Conservation (phyloP, 257 asterid genomes). For the Lycium ferocissimum region DNA sequence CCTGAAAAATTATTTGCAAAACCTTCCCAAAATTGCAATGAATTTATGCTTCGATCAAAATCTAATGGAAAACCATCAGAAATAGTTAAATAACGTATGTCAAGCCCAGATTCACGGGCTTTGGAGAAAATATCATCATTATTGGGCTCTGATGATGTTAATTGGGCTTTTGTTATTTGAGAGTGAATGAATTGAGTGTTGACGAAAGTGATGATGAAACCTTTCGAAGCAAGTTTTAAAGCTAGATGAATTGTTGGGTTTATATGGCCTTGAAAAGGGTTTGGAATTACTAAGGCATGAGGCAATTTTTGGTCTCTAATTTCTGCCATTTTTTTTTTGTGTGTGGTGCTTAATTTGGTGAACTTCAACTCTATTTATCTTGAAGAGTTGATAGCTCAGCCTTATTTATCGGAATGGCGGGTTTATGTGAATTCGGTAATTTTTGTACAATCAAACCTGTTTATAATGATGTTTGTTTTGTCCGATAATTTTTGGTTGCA, state of each 20-base stretch:
- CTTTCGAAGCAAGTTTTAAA: slow-evolving; percentile 32
- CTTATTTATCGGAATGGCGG: no score
- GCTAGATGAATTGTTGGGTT: slow-evolving; percentile 24
- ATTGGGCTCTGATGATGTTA: neutral
- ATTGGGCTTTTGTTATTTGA: slow-evolving; percentile 3
- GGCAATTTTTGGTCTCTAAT: neutral
- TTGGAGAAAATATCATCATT: neutral
- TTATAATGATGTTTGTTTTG: no score
- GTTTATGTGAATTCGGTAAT: no score
- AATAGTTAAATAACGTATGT: neutral
- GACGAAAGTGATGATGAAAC: slow-evolving; percentile 19
- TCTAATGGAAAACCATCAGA: neutral
- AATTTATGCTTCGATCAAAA: slow-evolving; percentile 2
- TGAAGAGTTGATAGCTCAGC: no score
- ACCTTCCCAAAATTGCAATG: neutral
- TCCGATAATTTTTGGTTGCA: no score
- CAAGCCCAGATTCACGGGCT: neutral
- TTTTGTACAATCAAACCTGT: no score
- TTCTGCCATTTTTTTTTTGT: neutral
- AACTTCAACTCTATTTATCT: neutral
- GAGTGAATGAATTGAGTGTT: slow-evolving; percentile 19
- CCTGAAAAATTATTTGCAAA: neutral
- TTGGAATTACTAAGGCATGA: slow-evolving; percentile 31
- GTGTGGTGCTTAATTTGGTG: neutral
- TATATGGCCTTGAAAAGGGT: slow-evolving; percentile 34